Evolutionary conservation across 2,329 filamentous ascomycete species (phyloP).

Genomic region (Aureobasidium sp.): DNA sequence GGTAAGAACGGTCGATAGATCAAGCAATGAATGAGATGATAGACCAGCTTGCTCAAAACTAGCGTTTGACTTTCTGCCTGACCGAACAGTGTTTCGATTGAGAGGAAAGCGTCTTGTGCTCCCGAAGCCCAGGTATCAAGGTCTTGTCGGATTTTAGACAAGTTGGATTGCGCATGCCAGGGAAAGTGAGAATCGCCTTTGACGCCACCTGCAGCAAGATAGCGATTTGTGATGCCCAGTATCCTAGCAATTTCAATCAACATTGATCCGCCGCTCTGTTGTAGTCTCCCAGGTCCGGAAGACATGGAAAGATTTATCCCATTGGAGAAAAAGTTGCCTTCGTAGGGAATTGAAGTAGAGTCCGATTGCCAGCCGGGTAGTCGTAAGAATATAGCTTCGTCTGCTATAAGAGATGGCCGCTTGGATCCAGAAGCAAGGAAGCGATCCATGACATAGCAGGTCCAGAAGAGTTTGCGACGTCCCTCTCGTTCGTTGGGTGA

Average conservation of each 20-base stretch:
- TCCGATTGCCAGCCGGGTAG: constrained; percentile 67
- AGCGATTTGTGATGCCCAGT: constrained; percentile 74
- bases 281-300: constrained; percentile 52
- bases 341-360: constrained; percentile 54
- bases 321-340: constrained; percentile 75
- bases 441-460: constrained; percentile 79
- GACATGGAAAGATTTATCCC: constrained; percentile 58
- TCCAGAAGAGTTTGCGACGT: constrained; percentile 77
- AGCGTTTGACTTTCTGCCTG: constrained; percentile 71
- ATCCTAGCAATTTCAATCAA: constrained; percentile 79
- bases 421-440: constrained; percentile 76
- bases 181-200: constrained; percentile 87
- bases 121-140: constrained; percentile 79
- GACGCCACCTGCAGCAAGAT: constrained; percentile 76
- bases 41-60: constrained; percentile 77
- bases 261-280: constrained; percentile 70
- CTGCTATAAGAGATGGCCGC: constrained; percentile 69
- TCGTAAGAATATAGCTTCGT: constrained; percentile 67
- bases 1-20: constrained; percentile 83
- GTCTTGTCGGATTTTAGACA: constrained; percentile 80
- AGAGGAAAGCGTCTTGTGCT: constrained; percentile 71
- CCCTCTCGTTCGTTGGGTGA: constrained; percentile 66
- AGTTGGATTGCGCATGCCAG: constrained; percentile 78
- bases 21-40: constrained; percentile 79
- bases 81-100: constrained; percentile 66